phyloP scores from a whole-genome alignment of 352 stramenopile species.

The Phytophthora ohioensis region DNA sequence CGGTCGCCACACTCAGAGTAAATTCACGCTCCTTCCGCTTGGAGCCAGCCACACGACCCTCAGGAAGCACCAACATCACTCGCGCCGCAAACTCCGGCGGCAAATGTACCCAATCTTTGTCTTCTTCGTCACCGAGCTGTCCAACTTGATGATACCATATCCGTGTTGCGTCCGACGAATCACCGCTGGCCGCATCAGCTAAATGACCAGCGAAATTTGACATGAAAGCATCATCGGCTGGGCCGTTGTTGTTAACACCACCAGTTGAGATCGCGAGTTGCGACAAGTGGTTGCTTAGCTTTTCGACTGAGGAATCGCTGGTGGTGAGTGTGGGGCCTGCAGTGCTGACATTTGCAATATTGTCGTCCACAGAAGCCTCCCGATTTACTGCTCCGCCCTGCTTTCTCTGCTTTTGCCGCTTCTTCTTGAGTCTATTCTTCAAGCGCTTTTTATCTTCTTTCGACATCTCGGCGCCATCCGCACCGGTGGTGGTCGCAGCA shows the following conservation, averaged over 20 bases:
- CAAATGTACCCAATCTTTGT: constrained; percentile 75
- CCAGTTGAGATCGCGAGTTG: constrained; percentile 27
- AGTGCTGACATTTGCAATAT: constrained; percentile 25
- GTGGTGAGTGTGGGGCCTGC: constrained; percentile 24
- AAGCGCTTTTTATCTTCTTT: constrained; percentile 94
- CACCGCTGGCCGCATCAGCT: background rate
- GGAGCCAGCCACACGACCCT: constrained; percentile 56
- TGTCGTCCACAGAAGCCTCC: constrained; percentile 16
- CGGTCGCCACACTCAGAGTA: constrained; percentile 51
- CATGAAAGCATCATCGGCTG: constrained; percentile 28
- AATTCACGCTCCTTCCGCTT: constrained; percentile 76
- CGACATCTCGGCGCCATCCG: constrained; percentile 43
- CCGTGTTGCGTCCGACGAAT: constrained; percentile 8
- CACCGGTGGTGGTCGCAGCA: constrained; percentile 7
- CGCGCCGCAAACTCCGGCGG: constrained; percentile 75
- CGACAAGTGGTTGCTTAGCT: constrained; percentile 31
- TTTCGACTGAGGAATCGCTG: constrained; percentile 17
- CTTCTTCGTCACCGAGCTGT: constrained; percentile 42
- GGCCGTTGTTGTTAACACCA: background rate
- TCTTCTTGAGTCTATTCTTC: constrained; percentile 95
- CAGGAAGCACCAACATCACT: constrained; percentile 74
- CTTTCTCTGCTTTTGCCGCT: constrained; percentile 92
- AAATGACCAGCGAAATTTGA: constrained; percentile 37
- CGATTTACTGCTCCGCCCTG: constrained; percentile 28
- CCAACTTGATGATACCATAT: constrained; percentile 39